Evolutionary conservation across 345 rosid species (phyloP).

Genomic region (Eucalyptus sideroxylon): DNA sequence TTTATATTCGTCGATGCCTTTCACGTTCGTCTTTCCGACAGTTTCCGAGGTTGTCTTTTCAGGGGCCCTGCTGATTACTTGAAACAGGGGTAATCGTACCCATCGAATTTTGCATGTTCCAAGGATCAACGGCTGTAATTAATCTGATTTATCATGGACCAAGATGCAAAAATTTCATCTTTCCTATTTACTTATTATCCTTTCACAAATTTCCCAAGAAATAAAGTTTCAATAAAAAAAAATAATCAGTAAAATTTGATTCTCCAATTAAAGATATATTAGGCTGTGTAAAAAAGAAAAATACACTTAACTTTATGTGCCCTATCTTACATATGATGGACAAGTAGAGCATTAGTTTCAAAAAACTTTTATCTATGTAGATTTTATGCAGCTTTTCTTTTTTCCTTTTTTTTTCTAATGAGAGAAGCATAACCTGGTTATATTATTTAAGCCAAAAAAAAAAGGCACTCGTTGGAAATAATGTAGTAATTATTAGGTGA

Average conservation of each 20-base stretch:
- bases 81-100: not conserved
- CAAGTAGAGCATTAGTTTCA: too few species aligned
- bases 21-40: not conserved
- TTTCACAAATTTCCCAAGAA: not conserved
- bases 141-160: not conserved
- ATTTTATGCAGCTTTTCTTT: too few species aligned
- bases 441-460: too few species aligned
- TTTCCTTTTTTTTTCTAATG: too few species aligned
- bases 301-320: not conserved
- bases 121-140: not conserved
- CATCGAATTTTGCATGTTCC: not conserved
- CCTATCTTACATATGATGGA: too few species aligned
- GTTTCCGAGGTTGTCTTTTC: not conserved
- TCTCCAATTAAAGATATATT: not conserved
- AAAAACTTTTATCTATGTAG: too few species aligned
- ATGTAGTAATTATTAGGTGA: too few species aligned
- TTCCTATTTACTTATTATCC: not conserved
- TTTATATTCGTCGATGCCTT: not conserved
- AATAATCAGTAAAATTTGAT: not conserved
- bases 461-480: too few species aligned
- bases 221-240: not conserved
- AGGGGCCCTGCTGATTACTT: not conserved
- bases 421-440: too few species aligned
- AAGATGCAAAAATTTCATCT: not conserved
- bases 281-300: not conserved